Conservation (phyloP, 768 basidiomycete genomes). For the Termitomyces sp. region DNA sequence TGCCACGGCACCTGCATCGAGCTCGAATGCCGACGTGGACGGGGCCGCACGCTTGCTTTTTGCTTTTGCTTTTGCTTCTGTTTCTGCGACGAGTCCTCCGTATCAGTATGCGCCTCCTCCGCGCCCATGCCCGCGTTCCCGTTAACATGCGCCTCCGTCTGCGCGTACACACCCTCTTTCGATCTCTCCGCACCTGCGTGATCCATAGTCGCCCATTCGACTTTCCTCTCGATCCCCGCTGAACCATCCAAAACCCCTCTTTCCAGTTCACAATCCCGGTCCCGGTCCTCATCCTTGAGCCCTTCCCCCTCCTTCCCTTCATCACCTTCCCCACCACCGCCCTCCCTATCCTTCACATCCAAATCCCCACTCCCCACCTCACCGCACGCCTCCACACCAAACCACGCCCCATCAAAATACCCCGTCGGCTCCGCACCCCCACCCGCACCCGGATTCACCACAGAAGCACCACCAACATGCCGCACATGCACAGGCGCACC, state of each 20-base stretch:
- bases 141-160: too few relatives aligned
- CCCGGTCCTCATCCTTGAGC: not conserved
- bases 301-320: not conserved
- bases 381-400: conserved; percentile 1
- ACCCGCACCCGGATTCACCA: not conserved
- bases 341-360: conserved; percentile 17
- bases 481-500: conserved; percentile 38
- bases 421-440: conserved; percentile 29
- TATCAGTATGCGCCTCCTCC: too few relatives aligned
- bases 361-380: conserved; percentile 15
- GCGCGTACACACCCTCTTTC: too few relatives aligned
- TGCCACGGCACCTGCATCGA: too few relatives aligned
- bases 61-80: too few relatives aligned
- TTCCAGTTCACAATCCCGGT: not conserved
- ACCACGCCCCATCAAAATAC: conserved; percentile 41
- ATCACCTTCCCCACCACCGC: conserved; percentile 32
- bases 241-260: not conserved
- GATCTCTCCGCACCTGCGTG: too few relatives aligned
- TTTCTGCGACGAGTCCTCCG: too few relatives aligned
- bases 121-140: too few relatives aligned
- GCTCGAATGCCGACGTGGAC: not conserved
- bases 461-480: conserved; percentile 7
- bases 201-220: too few relatives aligned
- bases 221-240: too few relatives aligned
- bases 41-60: not conserved